Conservation (phyloP, 371 early-diverging fungal genomes). For the Entomophthora muscae region DNA sequence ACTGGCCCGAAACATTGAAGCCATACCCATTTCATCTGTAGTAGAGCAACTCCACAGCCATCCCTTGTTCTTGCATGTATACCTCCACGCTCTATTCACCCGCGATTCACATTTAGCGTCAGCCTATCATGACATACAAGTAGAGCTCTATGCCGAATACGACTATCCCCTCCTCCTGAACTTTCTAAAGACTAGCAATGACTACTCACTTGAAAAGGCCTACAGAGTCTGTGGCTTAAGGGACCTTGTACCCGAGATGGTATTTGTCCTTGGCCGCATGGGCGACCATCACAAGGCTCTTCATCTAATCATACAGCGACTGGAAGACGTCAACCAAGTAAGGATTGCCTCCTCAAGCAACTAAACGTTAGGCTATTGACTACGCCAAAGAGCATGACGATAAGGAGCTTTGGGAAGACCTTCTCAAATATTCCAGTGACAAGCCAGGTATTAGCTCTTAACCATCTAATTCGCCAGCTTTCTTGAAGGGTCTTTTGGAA, state of each 20-base stretch:
- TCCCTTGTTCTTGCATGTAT: conserved; percentile 52
- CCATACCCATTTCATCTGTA: conserved; percentile 53
- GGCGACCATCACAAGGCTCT: conserved; percentile 84
- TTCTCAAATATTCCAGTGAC: conserved; percentile 69
- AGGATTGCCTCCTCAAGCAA: conserved; percentile 7
- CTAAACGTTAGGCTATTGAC: conserved; percentile 64
- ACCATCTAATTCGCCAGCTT: no score
- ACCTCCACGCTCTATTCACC: conserved; percentile 70
- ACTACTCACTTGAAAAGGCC: conserved; percentile 67
- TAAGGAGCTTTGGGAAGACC: conserved; percentile 85
- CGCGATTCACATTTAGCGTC: conserved; percentile 51
- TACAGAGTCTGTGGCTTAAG: conserved; percentile 62
- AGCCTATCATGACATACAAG: conserved; percentile 67
- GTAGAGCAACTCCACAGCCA: conserved; percentile 37
- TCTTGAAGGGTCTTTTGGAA: conserved; percentile 78
- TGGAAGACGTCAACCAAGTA: conserved; percentile 75
- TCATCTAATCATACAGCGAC: conserved; percentile 70
- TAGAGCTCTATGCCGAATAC: conserved; percentile 84
- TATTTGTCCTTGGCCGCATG: conserved; percentile 90
- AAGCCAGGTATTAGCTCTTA: conserved; percentile 79
- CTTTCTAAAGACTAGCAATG: conserved; percentile 63
- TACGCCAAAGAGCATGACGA: conserved; percentile 95
- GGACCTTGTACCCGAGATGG: conserved; percentile 86
- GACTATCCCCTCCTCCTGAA: conserved; percentile 52
- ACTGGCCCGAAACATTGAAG: conserved; percentile 64